Conservation (phyloP, 345 rosid genomes). For the Aegle marmelos region DNA sequence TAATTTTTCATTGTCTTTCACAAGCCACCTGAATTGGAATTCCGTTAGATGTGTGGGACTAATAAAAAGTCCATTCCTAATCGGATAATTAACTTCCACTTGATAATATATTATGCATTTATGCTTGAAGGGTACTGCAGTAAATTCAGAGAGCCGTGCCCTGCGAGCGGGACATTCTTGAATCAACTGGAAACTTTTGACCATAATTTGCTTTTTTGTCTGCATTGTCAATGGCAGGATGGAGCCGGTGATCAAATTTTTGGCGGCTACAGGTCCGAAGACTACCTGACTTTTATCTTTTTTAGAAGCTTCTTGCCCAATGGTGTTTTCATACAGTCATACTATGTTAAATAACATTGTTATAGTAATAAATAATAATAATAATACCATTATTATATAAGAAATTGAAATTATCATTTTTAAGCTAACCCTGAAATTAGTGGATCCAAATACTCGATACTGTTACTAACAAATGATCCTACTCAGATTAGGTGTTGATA, state of each 20-base stretch:
- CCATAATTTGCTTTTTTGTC: background rate
- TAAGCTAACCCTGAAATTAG: background rate
- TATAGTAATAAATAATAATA: no score
- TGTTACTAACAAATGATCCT: no score
- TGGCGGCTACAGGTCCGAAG: background rate
- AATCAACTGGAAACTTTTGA: constrained; percentile 10
- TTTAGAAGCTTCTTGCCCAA: background rate
- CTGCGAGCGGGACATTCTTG: background rate
- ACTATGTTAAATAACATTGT: background rate
- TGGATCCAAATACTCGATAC: background rate
- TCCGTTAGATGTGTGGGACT: no score
- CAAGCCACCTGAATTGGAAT: no score
- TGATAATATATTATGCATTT: background rate
- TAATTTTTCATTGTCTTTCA: no score
- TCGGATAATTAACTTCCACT: background rate
- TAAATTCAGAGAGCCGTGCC: background rate
- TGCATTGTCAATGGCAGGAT: background rate
- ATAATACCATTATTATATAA: background rate
- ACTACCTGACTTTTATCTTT: no score
- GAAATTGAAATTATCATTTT: no score
- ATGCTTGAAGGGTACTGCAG: background rate
- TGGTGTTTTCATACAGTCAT: background rate
- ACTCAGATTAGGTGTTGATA: background rate
- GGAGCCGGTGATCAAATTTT: background rate
- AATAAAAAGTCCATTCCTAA: background rate